Percentiles rank a stretch among this genome's conserved stretches.
Evolutionary conservation across 345 rosid species (phyloP).

Genomic region (Capsella bursapastoris): DNA sequence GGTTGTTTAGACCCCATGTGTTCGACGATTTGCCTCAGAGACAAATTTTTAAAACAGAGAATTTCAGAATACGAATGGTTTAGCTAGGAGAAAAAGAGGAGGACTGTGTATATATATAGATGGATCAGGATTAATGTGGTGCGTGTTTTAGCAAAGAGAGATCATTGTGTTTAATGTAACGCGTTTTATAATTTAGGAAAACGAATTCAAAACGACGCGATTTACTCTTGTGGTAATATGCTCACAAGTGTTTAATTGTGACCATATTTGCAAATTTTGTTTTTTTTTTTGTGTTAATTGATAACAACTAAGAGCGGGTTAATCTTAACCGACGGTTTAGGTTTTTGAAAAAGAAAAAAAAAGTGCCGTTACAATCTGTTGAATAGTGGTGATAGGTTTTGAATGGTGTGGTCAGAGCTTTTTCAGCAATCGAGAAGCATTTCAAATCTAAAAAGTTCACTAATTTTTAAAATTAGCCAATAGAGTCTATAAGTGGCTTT

Average conservation of each 20-base stretch:
- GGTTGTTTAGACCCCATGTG: slow-evolving; percentile 42
- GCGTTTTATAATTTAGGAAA: slow-evolving; percentile 20
- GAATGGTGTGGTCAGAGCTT: slow-evolving; percentile 32
- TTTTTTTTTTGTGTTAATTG: background rate
- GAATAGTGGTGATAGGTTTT: slow-evolving; percentile 1
- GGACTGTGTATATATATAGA: background rate
- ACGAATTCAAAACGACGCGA: slow-evolving; percentile 14
- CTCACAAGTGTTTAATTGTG: background rate
- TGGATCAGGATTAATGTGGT: too few relatives aligned
- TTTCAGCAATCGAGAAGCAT: slow-evolving; percentile 32
- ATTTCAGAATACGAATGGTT: background rate
- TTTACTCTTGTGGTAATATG: background rate
- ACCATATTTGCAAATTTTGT: background rate
- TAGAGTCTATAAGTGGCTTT: background rate
- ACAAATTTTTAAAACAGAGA: background rate
- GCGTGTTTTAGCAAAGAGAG: too few relatives aligned
- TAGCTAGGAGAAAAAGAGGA: background rate
- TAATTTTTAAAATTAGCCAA: background rate
- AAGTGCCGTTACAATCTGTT: slow-evolving; percentile 37
- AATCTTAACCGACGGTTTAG: slow-evolving; percentile 12
- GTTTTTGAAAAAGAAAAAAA: background rate
- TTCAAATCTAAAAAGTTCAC: slow-evolving; percentile 6
- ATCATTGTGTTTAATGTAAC: slow-evolving; percentile 13
- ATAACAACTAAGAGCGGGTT: slow-evolving; percentile 15
- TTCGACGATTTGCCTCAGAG: slow-evolving; percentile 41